phyloP scores from a whole-genome alignment of 2,329 filamentous ascomycete species.

The Pseudogymnoascus sp. region DNA sequence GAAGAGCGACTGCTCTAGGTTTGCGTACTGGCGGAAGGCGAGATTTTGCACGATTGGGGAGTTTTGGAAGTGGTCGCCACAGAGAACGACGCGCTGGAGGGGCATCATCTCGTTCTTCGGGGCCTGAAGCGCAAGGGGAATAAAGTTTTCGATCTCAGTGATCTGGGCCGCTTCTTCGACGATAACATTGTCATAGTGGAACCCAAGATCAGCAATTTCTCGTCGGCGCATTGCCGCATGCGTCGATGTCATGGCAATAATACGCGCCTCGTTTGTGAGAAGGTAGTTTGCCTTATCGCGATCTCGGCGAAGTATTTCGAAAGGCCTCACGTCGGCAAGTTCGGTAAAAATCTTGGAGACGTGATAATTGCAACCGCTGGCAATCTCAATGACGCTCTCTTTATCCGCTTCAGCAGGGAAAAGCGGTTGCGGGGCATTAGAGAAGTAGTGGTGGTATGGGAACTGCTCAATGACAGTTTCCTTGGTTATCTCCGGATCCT shows the following conservation, averaged over 20 bases:
- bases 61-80: slow-evolving; percentile 94
- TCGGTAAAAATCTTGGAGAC: slow-evolving; percentile 86
- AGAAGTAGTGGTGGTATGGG: slow-evolving; percentile 83
- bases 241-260: slow-evolving; percentile 97
- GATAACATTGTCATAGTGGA: slow-evolving; percentile 93
- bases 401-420: slow-evolving; percentile 62
- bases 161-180: slow-evolving; percentile 99
- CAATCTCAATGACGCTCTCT: slow-evolving; percentile 65
- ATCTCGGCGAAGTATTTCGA: slow-evolving; percentile 83
- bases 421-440: slow-evolving; percentile 76
- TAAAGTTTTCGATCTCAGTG: slow-evolving; percentile 94
- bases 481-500: slow-evolving; percentile 46
- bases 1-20: slow-evolving; percentile 93
- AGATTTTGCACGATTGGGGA: slow-evolving; percentile 91
- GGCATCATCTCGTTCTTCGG: slow-evolving; percentile 63
- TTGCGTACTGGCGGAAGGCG: slow-evolving; percentile 89
- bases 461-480: slow-evolving; percentile 65
- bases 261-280: slow-evolving; percentile 88
- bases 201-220: slow-evolving; percentile 86
- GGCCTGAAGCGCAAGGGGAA: slow-evolving; percentile 87
- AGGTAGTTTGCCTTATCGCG: slow-evolving; percentile 95
- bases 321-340: slow-evolving; percentile 85
- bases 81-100: slow-evolving; percentile 81
- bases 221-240: slow-evolving; percentile 90
- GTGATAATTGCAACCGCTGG: slow-evolving; percentile 78